Percentiles rank a stretch among this genome's conserved stretches.
These are phyloP conservation scores for Mollisiaceae sp. DNA, from an alignment of 2,329 filamentous ascomycete species.

Conservation along the genomic window DNA sequence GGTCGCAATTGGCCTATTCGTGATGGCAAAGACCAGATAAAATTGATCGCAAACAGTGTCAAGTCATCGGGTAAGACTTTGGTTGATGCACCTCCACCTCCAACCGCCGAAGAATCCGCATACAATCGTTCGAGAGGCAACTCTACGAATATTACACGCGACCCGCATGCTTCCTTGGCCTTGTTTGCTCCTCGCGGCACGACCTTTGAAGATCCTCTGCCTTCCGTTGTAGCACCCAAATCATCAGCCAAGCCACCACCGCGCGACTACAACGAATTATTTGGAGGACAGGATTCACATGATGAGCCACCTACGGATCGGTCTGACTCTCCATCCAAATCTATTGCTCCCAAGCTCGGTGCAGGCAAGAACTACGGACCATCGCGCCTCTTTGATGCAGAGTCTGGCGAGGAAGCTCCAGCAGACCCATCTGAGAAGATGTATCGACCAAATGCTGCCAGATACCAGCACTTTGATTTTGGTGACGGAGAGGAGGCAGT, in stretches of 20 bases:
- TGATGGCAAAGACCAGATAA: conserved; percentile 83
- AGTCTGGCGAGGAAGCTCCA: conserved; percentile 56
- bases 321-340: conserved; percentile 16
- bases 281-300: conserved; percentile 52
- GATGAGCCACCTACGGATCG: conserved; percentile 23
- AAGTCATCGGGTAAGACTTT: conserved; percentile 51
- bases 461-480: conserved; percentile 87
- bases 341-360: conserved; percentile 56
- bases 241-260: conserved; percentile 72
- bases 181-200: conserved; percentile 75
- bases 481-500: conserved; percentile 60
- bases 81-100: conserved; percentile 36
- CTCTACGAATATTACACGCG: conserved; percentile 60
- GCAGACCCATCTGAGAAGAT: conserved; percentile 49
- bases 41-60: conserved; percentile 70
- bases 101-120: conserved; percentile 43
- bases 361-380: conserved; percentile 66
- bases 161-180: conserved; percentile 73
- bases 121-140: conserved; percentile 55
- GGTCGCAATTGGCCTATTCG: conserved; percentile 95
- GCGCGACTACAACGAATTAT: conserved; percentile 73
- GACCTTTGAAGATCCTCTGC: conserved; percentile 54
- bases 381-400: conserved; percentile 67
- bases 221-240: conserved; percentile 65
- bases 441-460: conserved; percentile 71